Evolutionary conservation across 306 rosid genomes (phyloP), one percentile per base, ranked within the genome.

Genomic region (Mucuna pruriens): DNA sequence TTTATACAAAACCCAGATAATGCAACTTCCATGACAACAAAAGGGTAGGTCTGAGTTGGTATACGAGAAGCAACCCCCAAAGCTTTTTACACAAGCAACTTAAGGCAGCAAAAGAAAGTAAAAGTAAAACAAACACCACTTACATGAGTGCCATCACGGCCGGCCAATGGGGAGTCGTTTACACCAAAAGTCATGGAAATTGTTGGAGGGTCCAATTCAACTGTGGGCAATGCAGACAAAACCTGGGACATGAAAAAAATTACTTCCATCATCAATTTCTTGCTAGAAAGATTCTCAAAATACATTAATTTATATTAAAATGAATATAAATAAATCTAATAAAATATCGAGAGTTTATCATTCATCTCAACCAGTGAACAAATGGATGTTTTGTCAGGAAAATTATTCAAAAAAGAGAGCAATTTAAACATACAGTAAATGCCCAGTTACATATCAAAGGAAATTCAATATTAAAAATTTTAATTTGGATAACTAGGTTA

Each of bases 101-200:
- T 29, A 74, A 20, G 58, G 70, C 36, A 26, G 67, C 48, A 73
- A 58, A 57, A 26, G 69, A 79, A 34, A 34, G 60, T 76, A 78
- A 81, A 84, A 46, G 61, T 57, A 77, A 85, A 76, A 76, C 39
- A 51, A 84, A 54, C 79, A 86, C 70, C 57, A 85, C 94, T 91
- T 90, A 93, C 98, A 88, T 95, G 99, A 75, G 92, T 78, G 40
- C 98, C 99, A 85, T 90, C 98, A 84, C 99, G 98, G 49, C 99
- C 98, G 52, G 99, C 99, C 81, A 95, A 89, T 25, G 99, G 99
- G 34, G 98, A 93, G 80, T 95, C 99, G 71, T 95, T 95, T 62
- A 95, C 99, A 84, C 97, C 98, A 88, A 95, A 95, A 45, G 97
- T 95, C 99, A 95, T 95, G 75, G 99, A 95, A 89, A 95, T 95